Conservation (phyloP, 2,329 filamentous ascomycete species). For the Chrysoporthe deuterocubensis region DNA sequence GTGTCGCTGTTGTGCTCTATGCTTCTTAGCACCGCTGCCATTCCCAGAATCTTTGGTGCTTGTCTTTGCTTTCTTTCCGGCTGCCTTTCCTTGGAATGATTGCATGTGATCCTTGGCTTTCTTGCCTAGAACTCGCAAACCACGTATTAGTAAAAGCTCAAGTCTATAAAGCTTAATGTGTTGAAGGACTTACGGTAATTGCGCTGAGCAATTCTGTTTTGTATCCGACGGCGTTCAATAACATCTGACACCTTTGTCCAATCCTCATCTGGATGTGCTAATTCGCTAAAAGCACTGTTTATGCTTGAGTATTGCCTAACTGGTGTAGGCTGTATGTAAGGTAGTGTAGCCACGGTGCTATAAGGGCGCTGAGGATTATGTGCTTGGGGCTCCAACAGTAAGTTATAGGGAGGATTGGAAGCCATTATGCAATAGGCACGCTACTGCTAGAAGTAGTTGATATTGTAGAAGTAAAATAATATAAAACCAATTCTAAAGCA, state of each 20-base stretch:
- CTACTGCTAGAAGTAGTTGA: too few species aligned
- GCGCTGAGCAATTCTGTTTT: conserved; percentile 96
- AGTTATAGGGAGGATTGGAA: too few species aligned
- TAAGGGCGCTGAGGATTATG: conserved; percentile 29
- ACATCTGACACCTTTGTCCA: conserved; percentile 99
- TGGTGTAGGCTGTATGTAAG: conserved; percentile 26
- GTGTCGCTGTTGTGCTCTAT: conserved; percentile 34
- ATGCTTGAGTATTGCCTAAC: conserved; percentile 51
- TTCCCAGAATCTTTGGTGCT: too few species aligned
- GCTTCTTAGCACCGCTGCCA: conserved; percentile 48
- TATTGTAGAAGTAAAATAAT: too few species aligned
- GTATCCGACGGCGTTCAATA: conserved; percentile 89
- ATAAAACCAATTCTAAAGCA: too few species aligned
- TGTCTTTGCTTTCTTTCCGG: conserved; percentile 44
- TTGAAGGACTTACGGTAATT: conserved; percentile 77
- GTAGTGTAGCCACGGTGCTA: conserved; percentile 24
- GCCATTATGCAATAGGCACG: too few species aligned
- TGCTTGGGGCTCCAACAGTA: too few species aligned
- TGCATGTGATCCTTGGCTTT: conserved; percentile 90
- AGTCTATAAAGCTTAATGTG: conserved; percentile 24
- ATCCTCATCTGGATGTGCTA: conserved; percentile 94
- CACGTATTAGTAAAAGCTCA: conserved; percentile 1
- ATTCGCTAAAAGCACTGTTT: conserved; percentile 93
- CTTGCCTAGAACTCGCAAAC: conserved; percentile 64
- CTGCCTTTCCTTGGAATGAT: conserved; percentile 80